Evolutionary conservation across 1,284 basidiomycete species (phyloP), one percentile per base, ranked within the genome.

Genomic region (Ceratobasidium sp.): DNA sequence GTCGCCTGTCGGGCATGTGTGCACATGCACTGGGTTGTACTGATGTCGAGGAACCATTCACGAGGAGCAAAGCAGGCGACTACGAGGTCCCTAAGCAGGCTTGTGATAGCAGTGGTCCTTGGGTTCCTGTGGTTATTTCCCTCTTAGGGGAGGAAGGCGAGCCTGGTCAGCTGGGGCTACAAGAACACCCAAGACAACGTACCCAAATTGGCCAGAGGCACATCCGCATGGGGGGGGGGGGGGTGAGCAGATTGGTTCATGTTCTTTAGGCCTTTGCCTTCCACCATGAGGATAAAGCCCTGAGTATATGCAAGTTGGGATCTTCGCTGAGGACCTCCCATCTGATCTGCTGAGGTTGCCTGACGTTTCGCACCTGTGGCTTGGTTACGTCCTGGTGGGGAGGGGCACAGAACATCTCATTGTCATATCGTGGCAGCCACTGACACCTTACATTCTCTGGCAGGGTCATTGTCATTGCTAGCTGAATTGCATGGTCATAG

Each of bases 181-280:
- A 38, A 38, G 36, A 38, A 7, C 1, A 8, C 36, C 7, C 36
- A 38, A 38, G 36, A 38, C 36, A 8, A 38, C 36, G 8, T 38
- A 11, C 36, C 8, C 9, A 8, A 3, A 8, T 23, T 16, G 12
- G 23, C 9, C 36, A 38, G 36, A 38, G 25, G 28, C 2, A 0
- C 30, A 1, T 18, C 28, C 4, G 30, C 30, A 33, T n/a, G n/a
- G n/a, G n/a, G n/a, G n/a, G 54, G 54, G 12, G 54, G 30, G 28
- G 9, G 11, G 16, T 58, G 54, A 3, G 30, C 30, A 3, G 36
- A 25, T 7, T 5, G 3, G 30, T 33, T 33, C 28, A 33, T 38
- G 28, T 58, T 58, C 28, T 58, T 58, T 21, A 58, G 9, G 14
- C 54, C 54, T 58, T 58, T 58, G 11, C 54, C 54, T 38, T 58